A percentile compares a stretch with the other conserved stretches of the same genome.
Evolutionary conservation across 371 early-diverging fungal genomes (phyloP).

Genomic region (Syncephalastrum sp.): DNA sequence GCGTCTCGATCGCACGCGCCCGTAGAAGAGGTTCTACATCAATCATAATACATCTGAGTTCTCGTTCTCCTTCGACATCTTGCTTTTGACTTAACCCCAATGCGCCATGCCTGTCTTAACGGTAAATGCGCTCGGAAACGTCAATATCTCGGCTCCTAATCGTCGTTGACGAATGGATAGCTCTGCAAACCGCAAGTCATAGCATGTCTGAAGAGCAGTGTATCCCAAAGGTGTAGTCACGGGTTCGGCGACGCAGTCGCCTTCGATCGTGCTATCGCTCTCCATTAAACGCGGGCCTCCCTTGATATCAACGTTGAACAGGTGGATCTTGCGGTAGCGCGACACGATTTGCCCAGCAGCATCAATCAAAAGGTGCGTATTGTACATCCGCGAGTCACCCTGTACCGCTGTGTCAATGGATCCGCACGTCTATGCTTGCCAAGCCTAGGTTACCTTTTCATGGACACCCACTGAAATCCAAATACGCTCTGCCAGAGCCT

Average conservation of each 20-base stretch:
- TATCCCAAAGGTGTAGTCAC: conserved; percentile 70
- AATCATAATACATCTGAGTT: neutral
- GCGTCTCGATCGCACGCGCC: conserved; percentile 87
- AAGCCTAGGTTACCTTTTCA: conserved; percentile 43
- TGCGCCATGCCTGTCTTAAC: conserved; percentile 81
- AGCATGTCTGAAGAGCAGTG: conserved; percentile 75
- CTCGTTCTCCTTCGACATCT: neutral
- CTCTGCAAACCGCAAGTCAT: conserved; percentile 85
- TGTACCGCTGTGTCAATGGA: neutral
- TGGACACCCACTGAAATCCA: conserved; percentile 84
- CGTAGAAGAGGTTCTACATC: conserved; percentile 65
- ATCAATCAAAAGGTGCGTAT: conserved; percentile 71
- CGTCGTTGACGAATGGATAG: conserved; percentile 55
- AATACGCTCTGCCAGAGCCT: conserved; percentile 56
- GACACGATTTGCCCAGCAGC: conserved; percentile 55
- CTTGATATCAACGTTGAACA: conserved; percentile 74
- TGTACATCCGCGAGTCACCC: conserved; percentile 42
- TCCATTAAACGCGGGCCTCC: conserved; percentile 68
- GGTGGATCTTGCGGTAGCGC: conserved; percentile 76
- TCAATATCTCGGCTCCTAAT: conserved; percentile 70
- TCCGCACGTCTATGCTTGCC: neutral
- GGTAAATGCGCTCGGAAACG: conserved; percentile 89
- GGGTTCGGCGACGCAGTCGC: conserved; percentile 50
- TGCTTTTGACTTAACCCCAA: conserved; percentile 61
- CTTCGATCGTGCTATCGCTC: conserved; percentile 57